Evolutionary conservation across 2,329 filamentous ascomycete species (phyloP), one percentile per base, ranked within the genome.

Genomic region (Parasarocladium wereldwijsianum): DNA sequence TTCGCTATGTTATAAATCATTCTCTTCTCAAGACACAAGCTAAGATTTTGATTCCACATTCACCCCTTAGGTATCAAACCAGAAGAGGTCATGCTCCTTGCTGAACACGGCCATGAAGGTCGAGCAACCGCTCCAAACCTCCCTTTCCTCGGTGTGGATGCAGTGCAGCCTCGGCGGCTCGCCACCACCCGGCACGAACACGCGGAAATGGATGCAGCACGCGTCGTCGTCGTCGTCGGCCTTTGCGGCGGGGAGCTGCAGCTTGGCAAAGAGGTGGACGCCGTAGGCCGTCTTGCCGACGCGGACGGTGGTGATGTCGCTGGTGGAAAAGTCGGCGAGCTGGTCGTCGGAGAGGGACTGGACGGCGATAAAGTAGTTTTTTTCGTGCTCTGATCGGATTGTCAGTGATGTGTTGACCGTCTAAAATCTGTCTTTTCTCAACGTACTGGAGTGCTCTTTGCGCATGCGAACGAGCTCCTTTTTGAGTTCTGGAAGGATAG

Each of bases 121-220:
- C 57, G 87, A 86, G 53, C 86, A 73, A 17, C 86, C 87, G 30
- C 76, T 73, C n/a, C 83, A 61, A 5, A 86, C 85, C 66, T 92
- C 90, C 66, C 90, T 90, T 59, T 94, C 93, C 38, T 94, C 59
- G 3, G 85, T 86, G 70, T 94, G 94, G 19, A 87, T 85, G 49
- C 93, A 84, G 38, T 87, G 72, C 65, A 85, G 64, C 69, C 93
- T 85, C 19, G 86, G 84, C 26, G 84, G 79, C 50, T 83, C 80
- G 37, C 93, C 66, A 7, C 82, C 76, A 6, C 93, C 72, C 52
- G 93, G 83, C 36, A 93, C 73, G 48, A 76, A 90, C 31, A 93
- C 80, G 57, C 94, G 86, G 40, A 94, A 69, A 54, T 94, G 93
- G 5, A 80, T 73, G n/a, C n/a, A n/a, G n/a, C n/a, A n/a, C n/a